These are phyloP conservation scores for Begonia peltatifolia DNA, from an alignment of 306 rosid genomes.

Conservation along the genomic window DNA sequence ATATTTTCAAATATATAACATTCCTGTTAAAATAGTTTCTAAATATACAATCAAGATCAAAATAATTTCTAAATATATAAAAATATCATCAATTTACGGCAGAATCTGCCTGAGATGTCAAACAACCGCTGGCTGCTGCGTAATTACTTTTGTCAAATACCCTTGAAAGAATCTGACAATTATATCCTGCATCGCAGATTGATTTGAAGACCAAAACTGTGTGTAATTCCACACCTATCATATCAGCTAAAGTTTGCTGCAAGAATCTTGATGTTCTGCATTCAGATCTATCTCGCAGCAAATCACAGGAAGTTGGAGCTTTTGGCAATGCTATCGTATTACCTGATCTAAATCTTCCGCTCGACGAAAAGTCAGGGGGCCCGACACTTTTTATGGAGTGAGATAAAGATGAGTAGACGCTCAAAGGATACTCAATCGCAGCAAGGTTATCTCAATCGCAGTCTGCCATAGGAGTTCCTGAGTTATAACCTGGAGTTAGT, in stretches of 20 bases:
- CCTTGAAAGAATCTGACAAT: constrained; percentile 13
- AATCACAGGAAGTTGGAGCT: constrained; percentile 25
- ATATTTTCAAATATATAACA: too few species aligned
- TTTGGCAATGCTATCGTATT: constrained; percentile 24
- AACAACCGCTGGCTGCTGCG: background rate
- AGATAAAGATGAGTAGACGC: constrained; percentile 16
- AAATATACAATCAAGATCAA: too few species aligned
- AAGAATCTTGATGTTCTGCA: constrained; percentile 8
- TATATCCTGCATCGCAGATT: constrained; percentile 26
- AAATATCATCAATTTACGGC: too few species aligned
- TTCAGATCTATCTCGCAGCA: constrained; percentile 12
- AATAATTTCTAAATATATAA: too few species aligned
- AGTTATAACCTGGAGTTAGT: constrained; percentile 9
- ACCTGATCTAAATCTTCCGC: constrained; percentile 84
- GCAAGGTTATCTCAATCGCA: constrained; percentile 7
- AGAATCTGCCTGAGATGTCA: background rate
- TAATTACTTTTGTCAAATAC: background rate
- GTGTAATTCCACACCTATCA: constrained; percentile 8
- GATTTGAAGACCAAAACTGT: constrained; percentile 22
- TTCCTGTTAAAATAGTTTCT: too few species aligned
- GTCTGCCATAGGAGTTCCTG: constrained; percentile 6
- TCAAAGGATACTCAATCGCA: constrained; percentile 12
- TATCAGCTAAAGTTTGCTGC: constrained; percentile 4
- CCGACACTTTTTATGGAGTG: constrained; percentile 9
- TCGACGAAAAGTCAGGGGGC: constrained; percentile 22